These are phyloP conservation scores for Daldinia bambusicola DNA, from an alignment of 495 filamentous ascomycete genomes.

Conservation along the genomic window DNA sequence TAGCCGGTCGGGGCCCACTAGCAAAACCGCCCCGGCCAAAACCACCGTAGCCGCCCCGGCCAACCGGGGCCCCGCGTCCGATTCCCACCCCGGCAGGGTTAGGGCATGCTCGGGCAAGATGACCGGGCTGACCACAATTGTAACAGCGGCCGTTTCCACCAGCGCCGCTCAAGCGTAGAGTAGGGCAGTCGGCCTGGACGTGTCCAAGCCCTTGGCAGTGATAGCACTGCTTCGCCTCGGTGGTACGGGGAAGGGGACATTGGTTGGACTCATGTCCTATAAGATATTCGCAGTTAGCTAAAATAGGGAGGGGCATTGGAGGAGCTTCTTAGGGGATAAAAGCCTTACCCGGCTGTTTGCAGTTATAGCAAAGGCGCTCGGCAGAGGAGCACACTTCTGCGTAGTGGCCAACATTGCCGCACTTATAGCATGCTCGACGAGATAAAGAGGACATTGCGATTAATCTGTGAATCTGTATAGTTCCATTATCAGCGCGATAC, in stretches of 20 bases:
- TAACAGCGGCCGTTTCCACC: conserved; percentile 90
- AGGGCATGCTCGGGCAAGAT: conserved; percentile 89
- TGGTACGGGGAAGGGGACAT: conserved; percentile 95
- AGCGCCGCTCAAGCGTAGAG: conserved; percentile 85
- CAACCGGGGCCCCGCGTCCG: conserved; percentile 71
- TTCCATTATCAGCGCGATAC: conserved; percentile 52
- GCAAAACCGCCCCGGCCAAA: conserved; percentile 75
- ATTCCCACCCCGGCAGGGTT: conserved; percentile 68
- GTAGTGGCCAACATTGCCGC: conserved; percentile 98
- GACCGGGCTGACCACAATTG: conserved; percentile 90
- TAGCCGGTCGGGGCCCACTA: conserved; percentile 79
- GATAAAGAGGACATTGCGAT: conserved; percentile 87
- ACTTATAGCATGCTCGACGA: conserved; percentile 99
- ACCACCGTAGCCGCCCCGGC: conserved; percentile 75
- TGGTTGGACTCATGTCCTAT: conserved; percentile 96
- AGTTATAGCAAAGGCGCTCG: conserved; percentile 99
- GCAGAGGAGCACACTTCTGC: conserved; percentile 97
- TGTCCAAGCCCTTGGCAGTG: conserved; percentile 99
- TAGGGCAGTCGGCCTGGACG: conserved; percentile 99
- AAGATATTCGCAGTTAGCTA: conserved; percentile 22
- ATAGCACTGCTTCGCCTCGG: conserved; percentile 99
- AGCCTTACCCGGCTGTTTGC: conserved; percentile 88
- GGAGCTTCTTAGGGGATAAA: conserved; percentile 20
- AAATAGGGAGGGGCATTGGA: conserved; percentile 27
- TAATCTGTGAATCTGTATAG: conserved; percentile 52